Percentiles rank a stretch among this genome's conserved stretches.
phyloP scores from a whole-genome alignment of 345 rosid species.

The Bretschneidera sinensis region DNA sequence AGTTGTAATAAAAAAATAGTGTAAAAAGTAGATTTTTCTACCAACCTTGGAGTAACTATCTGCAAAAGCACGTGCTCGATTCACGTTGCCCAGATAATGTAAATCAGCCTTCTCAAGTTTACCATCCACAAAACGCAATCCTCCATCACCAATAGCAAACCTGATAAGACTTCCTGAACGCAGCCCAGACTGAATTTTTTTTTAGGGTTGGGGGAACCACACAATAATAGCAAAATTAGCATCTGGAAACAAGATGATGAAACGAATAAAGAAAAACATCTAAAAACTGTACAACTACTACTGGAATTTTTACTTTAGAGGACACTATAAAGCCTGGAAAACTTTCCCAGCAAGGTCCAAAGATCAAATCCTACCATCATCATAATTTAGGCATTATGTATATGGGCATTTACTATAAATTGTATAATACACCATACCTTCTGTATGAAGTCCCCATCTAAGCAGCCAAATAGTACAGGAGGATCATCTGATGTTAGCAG shows the following conservation, averaged over 20 bases:
- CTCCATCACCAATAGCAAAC: conserved; percentile 66
- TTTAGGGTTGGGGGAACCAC: conserved; percentile 1
- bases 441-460: conserved; percentile 55
- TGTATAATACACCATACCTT: conserved; percentile 32
- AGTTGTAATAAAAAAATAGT: too few species aligned
- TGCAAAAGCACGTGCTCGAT: conserved; percentile 78
- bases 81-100: conserved; percentile 57
- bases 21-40: conserved; percentile 5
- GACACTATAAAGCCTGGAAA: neutral
- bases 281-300: neutral
- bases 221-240: neutral
- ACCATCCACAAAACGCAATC: conserved; percentile 72
- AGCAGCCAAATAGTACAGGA: conserved; percentile 61
- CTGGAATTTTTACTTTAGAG: too few species aligned
- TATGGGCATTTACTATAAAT: conserved; percentile 2
- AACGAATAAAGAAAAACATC: neutral
- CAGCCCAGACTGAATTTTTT: conserved; percentile 50
- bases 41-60: conserved; percentile 96
- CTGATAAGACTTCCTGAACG: conserved; percentile 61
- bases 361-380: neutral
- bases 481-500: conserved; percentile 86
- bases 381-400: neutral
- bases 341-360: neutral
- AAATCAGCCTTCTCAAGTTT: conserved; percentile 78
- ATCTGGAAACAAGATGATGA: neutral